Conservation (phyloP, 495 filamentous ascomycete species). For the Podospora didyma region DNA sequence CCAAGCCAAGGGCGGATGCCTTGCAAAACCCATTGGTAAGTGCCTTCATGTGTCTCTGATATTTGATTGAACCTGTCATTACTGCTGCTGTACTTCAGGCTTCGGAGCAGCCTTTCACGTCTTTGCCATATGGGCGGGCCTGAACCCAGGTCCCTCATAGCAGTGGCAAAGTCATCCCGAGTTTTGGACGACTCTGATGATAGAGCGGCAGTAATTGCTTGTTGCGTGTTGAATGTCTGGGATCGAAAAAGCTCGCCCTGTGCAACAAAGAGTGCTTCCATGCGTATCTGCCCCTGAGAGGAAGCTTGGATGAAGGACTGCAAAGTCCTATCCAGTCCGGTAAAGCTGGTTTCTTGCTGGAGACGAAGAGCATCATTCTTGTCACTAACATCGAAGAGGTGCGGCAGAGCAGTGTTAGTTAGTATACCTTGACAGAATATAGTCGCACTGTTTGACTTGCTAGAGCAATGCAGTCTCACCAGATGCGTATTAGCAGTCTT, state of each 20-base stretch:
- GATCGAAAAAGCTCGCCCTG: neutral
- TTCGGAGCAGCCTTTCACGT: conserved; percentile 13
- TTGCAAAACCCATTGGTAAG: conserved; percentile 32
- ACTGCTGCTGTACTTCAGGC: conserved; percentile 21
- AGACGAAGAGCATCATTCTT: conserved; percentile 2
- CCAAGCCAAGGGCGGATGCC: neutral
- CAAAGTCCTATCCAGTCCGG: neutral
- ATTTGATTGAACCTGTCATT: conserved; percentile 21
- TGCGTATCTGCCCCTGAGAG: neutral
- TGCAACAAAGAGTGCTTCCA: neutral
- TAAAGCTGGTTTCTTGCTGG: conserved; percentile 1
- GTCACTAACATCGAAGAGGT: conserved; percentile 2
- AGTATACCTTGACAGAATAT: too few relatives aligned
- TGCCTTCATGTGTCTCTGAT: conserved; percentile 16
- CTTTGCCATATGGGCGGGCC: neutral
- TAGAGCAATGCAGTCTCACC: conserved; percentile 1
- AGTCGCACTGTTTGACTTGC: neutral
- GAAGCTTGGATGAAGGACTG: neutral
- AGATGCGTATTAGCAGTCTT: conserved; percentile 5
- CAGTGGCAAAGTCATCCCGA: neutral
- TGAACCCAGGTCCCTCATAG: neutral
- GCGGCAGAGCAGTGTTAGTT: neutral
- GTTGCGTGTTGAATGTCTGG: neutral
- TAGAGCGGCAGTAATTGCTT: neutral
- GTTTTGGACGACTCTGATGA: neutral